phyloP scores from a whole-genome alignment of 257 asterid genomes.

The Capsicum rhomboideum region DNA sequence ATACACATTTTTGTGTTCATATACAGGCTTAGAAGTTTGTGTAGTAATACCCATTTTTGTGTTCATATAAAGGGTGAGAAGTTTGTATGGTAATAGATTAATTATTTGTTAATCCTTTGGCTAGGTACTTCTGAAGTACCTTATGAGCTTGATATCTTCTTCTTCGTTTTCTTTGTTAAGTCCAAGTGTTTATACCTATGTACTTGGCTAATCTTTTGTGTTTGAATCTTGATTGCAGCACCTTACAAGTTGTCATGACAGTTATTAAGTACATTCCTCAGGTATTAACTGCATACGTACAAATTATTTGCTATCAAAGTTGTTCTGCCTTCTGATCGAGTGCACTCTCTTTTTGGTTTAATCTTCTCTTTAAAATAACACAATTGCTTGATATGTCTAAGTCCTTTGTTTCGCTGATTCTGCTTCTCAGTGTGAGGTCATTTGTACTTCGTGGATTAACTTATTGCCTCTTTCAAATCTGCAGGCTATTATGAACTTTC shows the following conservation, averaged over 20 bases:
- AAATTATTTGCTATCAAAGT: background rate
- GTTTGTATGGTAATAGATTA: background rate
- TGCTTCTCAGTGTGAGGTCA: background rate
- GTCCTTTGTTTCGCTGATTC: background rate
- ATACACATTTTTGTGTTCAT: too few relatives aligned
- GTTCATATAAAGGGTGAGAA: background rate
- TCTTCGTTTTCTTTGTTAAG: background rate
- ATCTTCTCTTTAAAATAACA: background rate
- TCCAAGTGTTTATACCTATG: background rate
- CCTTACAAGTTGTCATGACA: slow-evolving; percentile 80
- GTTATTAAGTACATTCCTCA: slow-evolving; percentile 90
- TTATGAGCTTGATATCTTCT: background rate
- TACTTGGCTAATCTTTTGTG: background rate
- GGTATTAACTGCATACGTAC: slow-evolving; percentile 28
- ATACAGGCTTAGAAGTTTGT: too few relatives aligned
- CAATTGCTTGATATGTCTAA: background rate
- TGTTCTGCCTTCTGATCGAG: background rate
- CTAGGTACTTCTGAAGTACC: background rate
- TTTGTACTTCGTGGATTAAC: background rate
- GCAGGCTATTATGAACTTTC: slow-evolving; percentile 68
- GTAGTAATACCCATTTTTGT: background rate
- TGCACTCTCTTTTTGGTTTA: background rate
- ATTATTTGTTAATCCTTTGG: background rate
- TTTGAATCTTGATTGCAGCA: slow-evolving; percentile 37
- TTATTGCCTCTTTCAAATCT: background rate